Evolutionary conservation across 345 rosid species (phyloP).

Genomic region (Odontarrhena argentea): DNA sequence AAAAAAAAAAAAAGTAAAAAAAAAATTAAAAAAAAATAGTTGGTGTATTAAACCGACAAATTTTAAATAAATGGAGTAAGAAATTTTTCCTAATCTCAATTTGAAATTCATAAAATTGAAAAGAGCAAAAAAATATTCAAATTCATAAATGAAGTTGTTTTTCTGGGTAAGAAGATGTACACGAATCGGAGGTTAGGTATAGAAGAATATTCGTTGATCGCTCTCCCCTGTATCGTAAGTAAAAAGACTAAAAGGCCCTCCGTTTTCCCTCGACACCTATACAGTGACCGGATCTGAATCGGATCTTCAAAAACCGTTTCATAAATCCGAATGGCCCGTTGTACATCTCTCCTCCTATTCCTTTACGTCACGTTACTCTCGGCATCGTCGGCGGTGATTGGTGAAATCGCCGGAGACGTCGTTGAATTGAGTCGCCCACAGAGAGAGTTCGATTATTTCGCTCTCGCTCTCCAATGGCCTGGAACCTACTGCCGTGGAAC

Average conservation of each 20-base stretch:
- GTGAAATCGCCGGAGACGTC: constrained; percentile 28
- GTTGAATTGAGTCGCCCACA: constrained; percentile 30
- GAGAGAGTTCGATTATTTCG: constrained; percentile 96
- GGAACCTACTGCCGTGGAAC: constrained; percentile 73
- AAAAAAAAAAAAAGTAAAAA: no score
- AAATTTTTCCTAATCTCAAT: no score
- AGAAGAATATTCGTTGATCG: constrained; percentile 19
- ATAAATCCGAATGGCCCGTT: constrained; percentile 34
- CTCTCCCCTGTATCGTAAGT: no score
- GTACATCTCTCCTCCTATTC: constrained; percentile 35
- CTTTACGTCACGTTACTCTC: constrained; percentile 16
- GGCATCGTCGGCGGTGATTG: constrained; percentile 5
- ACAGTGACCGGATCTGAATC: constrained; percentile 19
- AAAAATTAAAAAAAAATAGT: no score
- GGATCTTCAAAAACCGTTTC: neutral
- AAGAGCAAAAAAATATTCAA: no score
- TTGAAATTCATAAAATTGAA: no score
- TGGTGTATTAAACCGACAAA: no score
- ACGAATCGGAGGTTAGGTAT: neutral
- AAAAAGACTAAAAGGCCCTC: constrained; percentile 5
- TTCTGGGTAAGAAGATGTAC: neutral
- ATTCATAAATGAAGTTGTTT: no score
- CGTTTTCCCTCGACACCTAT: neutral
- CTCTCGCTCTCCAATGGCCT: constrained; percentile 82
- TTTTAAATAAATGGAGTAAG: no score